Base-by-base conservation (phyloP, 306 rosid genomes). In the Quillaja saponaria region DNA sequence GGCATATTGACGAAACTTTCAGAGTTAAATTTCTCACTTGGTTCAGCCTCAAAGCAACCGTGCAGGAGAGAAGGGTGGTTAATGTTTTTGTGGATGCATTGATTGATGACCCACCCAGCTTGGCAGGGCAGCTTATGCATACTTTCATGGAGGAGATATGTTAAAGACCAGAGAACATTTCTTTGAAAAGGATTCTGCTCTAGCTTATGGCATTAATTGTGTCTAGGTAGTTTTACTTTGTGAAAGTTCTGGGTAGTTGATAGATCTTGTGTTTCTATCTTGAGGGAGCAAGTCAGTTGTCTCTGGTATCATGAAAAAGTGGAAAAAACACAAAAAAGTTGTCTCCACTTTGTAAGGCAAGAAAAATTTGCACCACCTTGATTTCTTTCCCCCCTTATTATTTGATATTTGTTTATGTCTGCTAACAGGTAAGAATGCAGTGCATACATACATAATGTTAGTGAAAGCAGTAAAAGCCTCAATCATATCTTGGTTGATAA, bases 21-120 rank as follows among this genome's bases (percentile, higher is more conserved):
- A 78, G 97, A 75, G 95, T 88, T 11, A 87, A 83, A 37, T 91
- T 91, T 74, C 95, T 91, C 0, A 85, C 95, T 46, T 91, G 96
- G 97, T 91, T 91, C 91, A 88, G 97, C 85, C 87, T 91, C 61
- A 91, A 84, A 66, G 95, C 97, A 13, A 76, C 73, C 13, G 60
- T 55, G 65, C 85, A 82, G 65, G 96, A 91, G 74, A 80, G 97
- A 77, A 84, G 84, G 72, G 96, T 88, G 64, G 95, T 88, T 8
- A 84, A 85, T 64, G 97, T 82, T 53, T 91, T 85, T 60, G 84
- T 91, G 47, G 85, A 88, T 73, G 84, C 95, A 13, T 65, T 91
- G 79, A 65, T 76, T 40, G 95, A 85, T 51, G 97, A 91, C 73
- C 96, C 86, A 0, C 87, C 96, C 14, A 82, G 97, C 87, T 82